These are phyloP conservation scores for Pisolithus tinctorius DNA, from an alignment of 768 basidiomycete genomes.

Conservation along the genomic window DNA sequence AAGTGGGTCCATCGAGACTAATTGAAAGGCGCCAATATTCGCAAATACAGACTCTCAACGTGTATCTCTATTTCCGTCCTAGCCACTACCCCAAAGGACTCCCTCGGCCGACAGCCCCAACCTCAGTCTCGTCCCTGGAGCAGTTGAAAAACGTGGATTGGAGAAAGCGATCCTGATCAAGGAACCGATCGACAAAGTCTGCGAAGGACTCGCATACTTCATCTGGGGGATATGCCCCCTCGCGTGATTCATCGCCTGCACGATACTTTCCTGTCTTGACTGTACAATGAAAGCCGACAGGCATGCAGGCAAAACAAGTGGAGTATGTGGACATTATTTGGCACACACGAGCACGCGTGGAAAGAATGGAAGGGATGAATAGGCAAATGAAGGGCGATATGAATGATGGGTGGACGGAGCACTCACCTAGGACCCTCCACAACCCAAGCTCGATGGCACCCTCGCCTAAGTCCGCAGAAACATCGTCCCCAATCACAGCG, in stretches of 20 bases:
- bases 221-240: slow-evolving; percentile 39
- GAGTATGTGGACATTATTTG: slow-evolving; percentile 2
- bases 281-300: slow-evolving; percentile 14
- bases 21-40: too few species aligned
- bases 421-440: slow-evolving; percentile 56
- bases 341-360: background rate
- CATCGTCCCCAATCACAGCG: slow-evolving; percentile 63
- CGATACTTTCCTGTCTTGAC: slow-evolving; percentile 70
- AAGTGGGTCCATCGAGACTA: too few species aligned
- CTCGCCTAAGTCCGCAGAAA: slow-evolving; percentile 54
- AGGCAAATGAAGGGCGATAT: background rate
- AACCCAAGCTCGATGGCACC: slow-evolving; percentile 56
- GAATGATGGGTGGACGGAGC: background rate
- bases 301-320: background rate
- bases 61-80: too few species aligned
- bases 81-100: too few species aligned
- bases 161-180: slow-evolving; percentile 5
- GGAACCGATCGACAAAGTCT: slow-evolving; percentile 44
- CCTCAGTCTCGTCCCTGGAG: too few species aligned
- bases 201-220: slow-evolving; percentile 49
- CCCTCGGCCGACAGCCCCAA: too few species aligned
- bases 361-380: background rate
- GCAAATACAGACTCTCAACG: too few species aligned
- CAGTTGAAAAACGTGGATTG: too few species aligned
- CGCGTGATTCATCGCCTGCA: slow-evolving; percentile 44